Conservation (phyloP, 352 stramenopile species). For the Blastocystis sp. region DNA sequence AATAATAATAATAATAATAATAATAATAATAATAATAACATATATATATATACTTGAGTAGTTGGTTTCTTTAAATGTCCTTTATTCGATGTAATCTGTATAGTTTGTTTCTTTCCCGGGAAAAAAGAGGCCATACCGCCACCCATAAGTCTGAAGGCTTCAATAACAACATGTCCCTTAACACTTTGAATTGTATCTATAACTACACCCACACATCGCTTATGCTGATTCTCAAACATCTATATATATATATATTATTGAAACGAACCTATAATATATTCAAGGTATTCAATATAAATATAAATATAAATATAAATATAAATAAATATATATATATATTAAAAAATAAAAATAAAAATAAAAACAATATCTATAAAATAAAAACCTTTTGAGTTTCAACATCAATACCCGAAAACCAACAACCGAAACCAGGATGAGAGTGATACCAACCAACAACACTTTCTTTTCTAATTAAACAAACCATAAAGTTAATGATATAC, state of each 20-base stretch:
- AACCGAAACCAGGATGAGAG: slow-evolving; percentile 95
- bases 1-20: too few species aligned
- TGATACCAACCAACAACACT: slow-evolving; percentile 95
- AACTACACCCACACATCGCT: slow-evolving; percentile 83
- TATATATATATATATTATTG: slow-evolving; percentile 39
- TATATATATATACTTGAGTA: too few species aligned
- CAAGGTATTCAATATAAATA: background rate
- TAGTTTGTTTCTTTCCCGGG: background rate
- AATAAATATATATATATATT: too few species aligned
- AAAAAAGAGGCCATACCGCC: background rate
- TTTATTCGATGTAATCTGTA: slow-evolving; percentile 26
- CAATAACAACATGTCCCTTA: slow-evolving; percentile 97
- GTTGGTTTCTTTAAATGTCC: slow-evolving; percentile 24
- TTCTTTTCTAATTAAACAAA: slow-evolving; percentile 55
- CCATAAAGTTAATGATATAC: too few species aligned
- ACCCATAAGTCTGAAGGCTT: slow-evolving; percentile 69
- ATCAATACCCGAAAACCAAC: slow-evolving; percentile 93
- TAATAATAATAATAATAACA: too few species aligned
- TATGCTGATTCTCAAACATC: slow-evolving; percentile 92
- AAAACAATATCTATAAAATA: background rate
- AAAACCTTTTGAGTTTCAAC: slow-evolving; percentile 87
- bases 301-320: background rate
- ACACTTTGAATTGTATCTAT: slow-evolving; percentile 96
- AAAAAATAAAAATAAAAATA: too few species aligned
- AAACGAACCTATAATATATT: background rate